These are phyloP conservation scores for Mangifera indica DNA, from an alignment of 345 rosid genomes.

Conservation along the genomic window DNA sequence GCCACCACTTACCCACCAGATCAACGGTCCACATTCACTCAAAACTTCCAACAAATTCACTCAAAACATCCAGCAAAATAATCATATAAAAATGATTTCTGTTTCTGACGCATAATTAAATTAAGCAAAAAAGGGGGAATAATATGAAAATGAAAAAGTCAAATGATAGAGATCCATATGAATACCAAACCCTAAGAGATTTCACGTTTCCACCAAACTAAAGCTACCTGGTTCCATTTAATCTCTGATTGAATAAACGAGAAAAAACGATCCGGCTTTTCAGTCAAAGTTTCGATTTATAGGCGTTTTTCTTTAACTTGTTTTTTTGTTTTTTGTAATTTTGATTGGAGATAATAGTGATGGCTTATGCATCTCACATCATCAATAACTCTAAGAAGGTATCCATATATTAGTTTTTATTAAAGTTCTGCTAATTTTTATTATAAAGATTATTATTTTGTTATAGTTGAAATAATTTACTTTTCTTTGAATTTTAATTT, in stretches of 20 bases:
- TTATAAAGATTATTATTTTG: too few relatives aligned
- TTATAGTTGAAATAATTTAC: too few relatives aligned
- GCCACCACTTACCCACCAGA: too few relatives aligned
- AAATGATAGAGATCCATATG: neutral
- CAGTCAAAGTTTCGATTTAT: neutral
- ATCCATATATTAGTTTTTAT: neutral
- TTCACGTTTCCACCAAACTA: constrained; percentile 1
- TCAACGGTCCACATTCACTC: neutral
- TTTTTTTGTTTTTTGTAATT: neutral
- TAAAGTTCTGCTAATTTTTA: neutral
- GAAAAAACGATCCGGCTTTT: neutral
- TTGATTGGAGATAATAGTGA: constrained; percentile 23
- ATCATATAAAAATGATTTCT: neutral
- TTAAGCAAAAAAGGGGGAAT: neutral
- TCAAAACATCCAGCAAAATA: too few relatives aligned
- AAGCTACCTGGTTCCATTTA: neutral
- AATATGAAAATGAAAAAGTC: neutral
- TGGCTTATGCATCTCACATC: constrained; percentile 60
- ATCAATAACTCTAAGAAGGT: constrained; percentile 65
- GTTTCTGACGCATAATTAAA: too few relatives aligned
- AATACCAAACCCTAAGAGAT: constrained; percentile 5
- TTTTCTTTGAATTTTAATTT: neutral
- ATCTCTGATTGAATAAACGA: neutral
- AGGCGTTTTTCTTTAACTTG: neutral
- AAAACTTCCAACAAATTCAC: neutral